Conservation (phyloP, 202 grass and related monocot genomes). For the Eragrostis tef region DNA sequence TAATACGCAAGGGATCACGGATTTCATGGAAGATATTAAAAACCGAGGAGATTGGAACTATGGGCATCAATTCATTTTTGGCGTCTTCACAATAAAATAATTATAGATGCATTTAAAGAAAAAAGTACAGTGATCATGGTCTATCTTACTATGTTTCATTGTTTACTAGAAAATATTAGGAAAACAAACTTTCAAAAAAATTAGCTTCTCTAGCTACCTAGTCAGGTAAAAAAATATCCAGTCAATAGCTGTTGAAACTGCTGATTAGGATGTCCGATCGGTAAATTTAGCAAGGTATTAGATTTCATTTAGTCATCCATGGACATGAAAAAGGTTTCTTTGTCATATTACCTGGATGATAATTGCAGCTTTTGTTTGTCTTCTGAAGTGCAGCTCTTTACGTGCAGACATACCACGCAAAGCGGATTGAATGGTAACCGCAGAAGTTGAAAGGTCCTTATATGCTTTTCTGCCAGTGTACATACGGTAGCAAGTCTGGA, state of each 20-base stretch:
- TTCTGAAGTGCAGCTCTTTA: slow-evolving; percentile 87
- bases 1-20: not conserved
- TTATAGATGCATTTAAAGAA: not conserved
- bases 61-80: not conserved
- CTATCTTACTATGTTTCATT: slow-evolving; percentile 18
- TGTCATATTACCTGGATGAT: slow-evolving; percentile 76
- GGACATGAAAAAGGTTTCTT: slow-evolving; percentile 19
- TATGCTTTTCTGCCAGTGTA: slow-evolving; percentile 77
- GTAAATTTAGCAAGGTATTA: slow-evolving; percentile 36
- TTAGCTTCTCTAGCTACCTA: slow-evolving; percentile 29
- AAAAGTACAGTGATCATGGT: slow-evolving; percentile 19
- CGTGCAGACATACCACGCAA: slow-evolving; percentile 83
- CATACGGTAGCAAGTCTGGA: slow-evolving; percentile 83
- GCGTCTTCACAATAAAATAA: slow-evolving; percentile 1
- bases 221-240: slow-evolving; percentile 24
- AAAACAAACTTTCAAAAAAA: slow-evolving; percentile 8
- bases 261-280: not conserved
- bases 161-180: slow-evolving; percentile 25
- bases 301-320: slow-evolving; percentile 25
- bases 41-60: slow-evolving; percentile 21
- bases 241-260: slow-evolving; percentile 14
- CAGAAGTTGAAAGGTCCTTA: slow-evolving; percentile 56
- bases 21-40: slow-evolving; percentile 31
- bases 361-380: slow-evolving; percentile 72
- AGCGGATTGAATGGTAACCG: slow-evolving; percentile 81